These are phyloP conservation scores for Pichia manshurica DNA, from an alignment of 805 yeast species.

Conservation along the genomic window DNA sequence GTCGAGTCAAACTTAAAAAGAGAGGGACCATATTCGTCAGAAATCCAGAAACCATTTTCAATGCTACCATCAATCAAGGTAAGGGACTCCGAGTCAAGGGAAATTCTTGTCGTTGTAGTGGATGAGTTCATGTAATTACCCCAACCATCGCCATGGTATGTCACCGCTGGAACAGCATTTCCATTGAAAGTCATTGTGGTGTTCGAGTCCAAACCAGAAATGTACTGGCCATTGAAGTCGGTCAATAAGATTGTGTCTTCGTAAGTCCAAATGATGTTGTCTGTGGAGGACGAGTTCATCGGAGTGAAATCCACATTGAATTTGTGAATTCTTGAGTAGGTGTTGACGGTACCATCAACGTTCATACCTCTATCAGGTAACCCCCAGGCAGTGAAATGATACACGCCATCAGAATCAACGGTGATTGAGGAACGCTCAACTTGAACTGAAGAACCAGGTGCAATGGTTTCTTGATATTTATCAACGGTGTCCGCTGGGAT, in stretches of 20 bases:
- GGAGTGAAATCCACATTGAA: conserved; percentile 25
- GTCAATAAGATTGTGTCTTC: conserved; percentile 27
- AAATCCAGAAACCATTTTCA: conserved; percentile 30
- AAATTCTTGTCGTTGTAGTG: conserved; percentile 23
- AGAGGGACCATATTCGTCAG: conserved; percentile 33
- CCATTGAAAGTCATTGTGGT: conserved; percentile 24
- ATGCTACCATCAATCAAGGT: conserved; percentile 27
- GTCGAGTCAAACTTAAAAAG: conserved; percentile 24
- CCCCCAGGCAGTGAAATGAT: conserved; percentile 26
- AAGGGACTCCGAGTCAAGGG: conserved; percentile 29
- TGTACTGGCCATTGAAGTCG: conserved; percentile 26
- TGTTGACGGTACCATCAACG: conserved; percentile 29
- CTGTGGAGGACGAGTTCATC: conserved; percentile 15
- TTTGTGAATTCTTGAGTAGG: conserved; percentile 24
- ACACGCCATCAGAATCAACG: conserved; percentile 20
- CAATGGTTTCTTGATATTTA: conserved; percentile 28
- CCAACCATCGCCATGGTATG: conserved; percentile 29
- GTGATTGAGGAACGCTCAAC: conserved; percentile 23
- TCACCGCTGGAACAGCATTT: conserved; percentile 24
- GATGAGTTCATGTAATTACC: conserved; percentile 21
- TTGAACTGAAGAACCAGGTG: conserved; percentile 30
- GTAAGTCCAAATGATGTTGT: conserved; percentile 26
- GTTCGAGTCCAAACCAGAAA: conserved; percentile 30
- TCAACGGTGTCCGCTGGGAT: conserved; percentile 25
- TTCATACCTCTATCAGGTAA: conserved; percentile 33